Evolutionary conservation across 768 basidiomycete genomes (phyloP).

Genomic region (Panellus pusillus): DNA sequence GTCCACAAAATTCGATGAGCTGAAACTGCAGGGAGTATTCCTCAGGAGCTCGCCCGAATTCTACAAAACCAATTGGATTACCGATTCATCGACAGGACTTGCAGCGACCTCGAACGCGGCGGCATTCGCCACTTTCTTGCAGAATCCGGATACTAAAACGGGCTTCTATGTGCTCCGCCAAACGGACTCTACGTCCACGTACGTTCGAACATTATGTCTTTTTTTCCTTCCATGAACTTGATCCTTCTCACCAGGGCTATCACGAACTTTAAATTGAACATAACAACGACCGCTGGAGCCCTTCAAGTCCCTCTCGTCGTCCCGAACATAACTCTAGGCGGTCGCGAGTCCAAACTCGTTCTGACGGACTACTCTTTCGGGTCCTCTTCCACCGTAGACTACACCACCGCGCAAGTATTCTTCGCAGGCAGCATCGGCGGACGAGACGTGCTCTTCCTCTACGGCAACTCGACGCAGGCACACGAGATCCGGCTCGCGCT

Average conservation of each 20-base stretch:
- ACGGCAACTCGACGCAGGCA: conserved; percentile 53
- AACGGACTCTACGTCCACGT: conserved; percentile 65
- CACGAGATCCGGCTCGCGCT: conserved; percentile 55
- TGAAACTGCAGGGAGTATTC: conserved; percentile 79
- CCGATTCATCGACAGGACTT: conserved; percentile 55
- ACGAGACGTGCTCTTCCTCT: conserved; percentile 63
- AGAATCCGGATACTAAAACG: conserved; percentile 65
- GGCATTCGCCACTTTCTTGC: conserved; percentile 61
- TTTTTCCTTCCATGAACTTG: background rate
- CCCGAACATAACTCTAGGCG: conserved; percentile 56
- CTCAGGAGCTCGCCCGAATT: conserved; percentile 77
- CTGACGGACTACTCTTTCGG: conserved; percentile 76
- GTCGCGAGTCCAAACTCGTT: conserved; percentile 76
- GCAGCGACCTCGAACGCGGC: conserved; percentile 39
- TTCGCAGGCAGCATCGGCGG: conserved; percentile 64
- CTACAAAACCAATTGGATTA: conserved; percentile 76
- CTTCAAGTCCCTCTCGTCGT: conserved; percentile 59
- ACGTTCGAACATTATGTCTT: conserved; percentile 24
- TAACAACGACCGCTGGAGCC: conserved; percentile 52
- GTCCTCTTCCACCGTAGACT: conserved; percentile 53
- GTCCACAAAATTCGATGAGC: conserved; percentile 68
- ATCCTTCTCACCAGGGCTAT: conserved; percentile 35
- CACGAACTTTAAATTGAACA: conserved; percentile 58
- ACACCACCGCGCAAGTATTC: conserved; percentile 74
- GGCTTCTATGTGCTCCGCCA: conserved; percentile 76